phyloP scores from a whole-genome alignment of 345 rosid species.

The Aethionema arabicum region DNA sequence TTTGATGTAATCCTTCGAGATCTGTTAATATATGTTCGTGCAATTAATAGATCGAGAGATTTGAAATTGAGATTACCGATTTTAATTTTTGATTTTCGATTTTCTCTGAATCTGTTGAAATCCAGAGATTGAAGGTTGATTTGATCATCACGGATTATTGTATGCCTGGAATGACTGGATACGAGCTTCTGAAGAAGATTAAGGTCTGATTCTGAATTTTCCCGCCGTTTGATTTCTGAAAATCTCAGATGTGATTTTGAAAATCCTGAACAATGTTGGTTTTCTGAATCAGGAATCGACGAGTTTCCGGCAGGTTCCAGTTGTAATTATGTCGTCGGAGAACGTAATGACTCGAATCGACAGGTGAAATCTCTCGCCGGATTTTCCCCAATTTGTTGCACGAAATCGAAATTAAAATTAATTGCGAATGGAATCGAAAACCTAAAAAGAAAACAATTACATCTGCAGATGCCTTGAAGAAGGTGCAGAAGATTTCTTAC shows the following conservation, averaged over 20 bases:
- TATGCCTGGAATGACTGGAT: slow-evolving; percentile 99
- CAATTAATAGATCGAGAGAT: background rate
- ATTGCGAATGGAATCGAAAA: background rate
- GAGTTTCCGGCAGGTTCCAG: slow-evolving; percentile 67
- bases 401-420: too few relatives aligned
- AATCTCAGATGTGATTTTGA: too few relatives aligned
- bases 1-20: slow-evolving; percentile 39
- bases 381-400: too few relatives aligned
- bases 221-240: slow-evolving; percentile 4
- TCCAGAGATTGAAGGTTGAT: slow-evolving; percentile 81
- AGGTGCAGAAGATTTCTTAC: slow-evolving; percentile 89
- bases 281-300: slow-evolving; percentile 63
- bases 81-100: background rate
- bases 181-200: slow-evolving; percentile 88
- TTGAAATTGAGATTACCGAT: background rate
- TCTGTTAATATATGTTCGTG: background rate
- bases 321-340: slow-evolving; percentile 96
- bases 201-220: slow-evolving; percentile 47
- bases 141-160: slow-evolving; percentile 92
- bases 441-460: background rate
- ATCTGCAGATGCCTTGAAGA: slow-evolving; percentile 78
- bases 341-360: slow-evolving; percentile 76
- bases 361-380: slow-evolving; percentile 41
- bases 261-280: background rate
- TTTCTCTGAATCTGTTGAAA: background rate